phyloP scores from a whole-genome alignment of 305 asterid species.

The Rubia peregrina region DNA sequence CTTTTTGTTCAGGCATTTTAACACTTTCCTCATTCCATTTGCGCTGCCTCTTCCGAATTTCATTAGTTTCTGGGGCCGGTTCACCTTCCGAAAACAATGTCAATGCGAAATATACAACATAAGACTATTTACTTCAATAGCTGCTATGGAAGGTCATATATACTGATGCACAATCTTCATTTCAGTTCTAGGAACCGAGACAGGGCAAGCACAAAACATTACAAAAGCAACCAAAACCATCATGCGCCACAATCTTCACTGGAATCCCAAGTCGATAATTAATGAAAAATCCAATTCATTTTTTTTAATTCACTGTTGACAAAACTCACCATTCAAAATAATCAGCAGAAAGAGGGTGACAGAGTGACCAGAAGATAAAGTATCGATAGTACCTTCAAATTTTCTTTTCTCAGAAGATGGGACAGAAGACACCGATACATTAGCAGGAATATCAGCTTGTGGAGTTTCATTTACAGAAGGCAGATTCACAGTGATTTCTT shows the following conservation, averaged over 20 bases:
- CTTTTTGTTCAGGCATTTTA: constrained; percentile 19
- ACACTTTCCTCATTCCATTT: constrained; percentile 25
- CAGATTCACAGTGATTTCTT: constrained; percentile 11
- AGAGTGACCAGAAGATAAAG: neutral
- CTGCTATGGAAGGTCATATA: neutral
- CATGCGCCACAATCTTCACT: neutral
- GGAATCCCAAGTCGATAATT: neutral
- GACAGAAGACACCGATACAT: constrained; percentile 12
- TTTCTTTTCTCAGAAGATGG: constrained; percentile 27
- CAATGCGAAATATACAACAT: neutral
- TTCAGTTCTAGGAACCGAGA: neutral
- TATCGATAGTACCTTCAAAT: constrained; percentile 26
- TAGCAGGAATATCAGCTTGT: constrained; percentile 16
- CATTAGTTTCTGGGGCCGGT: constrained; percentile 21
- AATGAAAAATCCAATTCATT: neutral
- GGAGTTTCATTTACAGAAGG: constrained; percentile 13
- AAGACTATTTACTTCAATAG: neutral
- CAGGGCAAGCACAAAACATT: neutral
- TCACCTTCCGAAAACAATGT: constrained; percentile 17
- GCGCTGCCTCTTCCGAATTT: constrained; percentile 29
- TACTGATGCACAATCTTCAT: neutral
- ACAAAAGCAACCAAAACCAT: neutral
- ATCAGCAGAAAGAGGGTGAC: neutral
- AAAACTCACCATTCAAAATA: neutral
- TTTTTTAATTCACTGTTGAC: neutral